Conservation (phyloP, 495 filamentous ascomycete genomes). For the Elaphomyces granulatus region DNA sequence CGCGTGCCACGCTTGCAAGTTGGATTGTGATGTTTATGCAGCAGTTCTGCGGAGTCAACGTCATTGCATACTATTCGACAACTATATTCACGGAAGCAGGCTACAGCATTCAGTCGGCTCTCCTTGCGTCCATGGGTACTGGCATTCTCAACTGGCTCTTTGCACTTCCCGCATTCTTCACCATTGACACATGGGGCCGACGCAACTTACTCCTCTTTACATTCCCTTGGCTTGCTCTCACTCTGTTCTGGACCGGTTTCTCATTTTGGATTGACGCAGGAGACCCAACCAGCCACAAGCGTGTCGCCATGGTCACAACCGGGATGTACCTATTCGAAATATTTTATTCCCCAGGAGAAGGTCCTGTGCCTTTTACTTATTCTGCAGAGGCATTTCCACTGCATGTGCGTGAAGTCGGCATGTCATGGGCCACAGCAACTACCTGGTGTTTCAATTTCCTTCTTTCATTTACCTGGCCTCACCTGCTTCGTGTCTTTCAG, state of each 20-base stretch:
- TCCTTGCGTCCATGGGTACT: conserved; percentile 46
- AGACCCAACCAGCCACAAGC: conserved; percentile 16
- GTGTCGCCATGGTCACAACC: conserved; percentile 34
- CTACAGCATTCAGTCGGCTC: conserved; percentile 28
- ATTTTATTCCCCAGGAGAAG: conserved; percentile 42
- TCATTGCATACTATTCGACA: conserved; percentile 41
- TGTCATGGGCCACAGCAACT: conserved; percentile 46
- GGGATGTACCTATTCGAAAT: conserved; percentile 39
- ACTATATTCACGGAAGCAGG: conserved; percentile 40
- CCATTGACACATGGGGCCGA: conserved; percentile 51
- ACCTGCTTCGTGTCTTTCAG: conserved; percentile 32
- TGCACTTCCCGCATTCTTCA: conserved; percentile 51
- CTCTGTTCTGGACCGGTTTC: conserved; percentile 42
- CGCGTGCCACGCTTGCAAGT: conserved; percentile 37
- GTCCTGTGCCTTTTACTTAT: conserved; percentile 44
- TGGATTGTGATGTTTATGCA: conserved; percentile 40
- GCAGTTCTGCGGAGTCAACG: conserved; percentile 39
- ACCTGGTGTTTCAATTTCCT: conserved; percentile 39
- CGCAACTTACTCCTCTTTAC: conserved; percentile 50
- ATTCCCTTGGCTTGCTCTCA: conserved; percentile 46
- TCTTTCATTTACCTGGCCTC: conserved; percentile 43
- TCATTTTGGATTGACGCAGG: conserved; percentile 37
- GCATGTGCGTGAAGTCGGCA: conserved; percentile 52
- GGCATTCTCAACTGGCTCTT: conserved; percentile 54
- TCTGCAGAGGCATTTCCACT: conserved; percentile 45